Percentiles rank a stretch among this genome's conserved stretches.
These are phyloP conservation scores for Alternaria gaisen DNA, from an alignment of 2,329 filamentous ascomycete genomes.

Conservation along the genomic window DNA sequence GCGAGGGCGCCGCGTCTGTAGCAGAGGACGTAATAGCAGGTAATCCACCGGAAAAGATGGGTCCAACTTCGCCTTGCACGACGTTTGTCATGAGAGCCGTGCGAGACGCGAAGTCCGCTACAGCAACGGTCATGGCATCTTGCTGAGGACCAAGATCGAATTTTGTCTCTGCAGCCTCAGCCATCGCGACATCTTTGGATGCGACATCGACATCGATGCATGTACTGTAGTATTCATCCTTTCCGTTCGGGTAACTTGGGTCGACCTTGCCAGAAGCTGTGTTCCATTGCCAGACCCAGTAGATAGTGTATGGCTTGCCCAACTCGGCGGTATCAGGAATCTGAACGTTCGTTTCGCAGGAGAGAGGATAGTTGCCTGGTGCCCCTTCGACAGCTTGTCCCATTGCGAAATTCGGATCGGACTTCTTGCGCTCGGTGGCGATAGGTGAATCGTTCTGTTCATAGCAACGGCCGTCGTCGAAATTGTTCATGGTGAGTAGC, in stretches of 20 bases:
- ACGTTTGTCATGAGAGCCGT: slow-evolving; percentile 49
- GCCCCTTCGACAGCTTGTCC: slow-evolving; percentile 52
- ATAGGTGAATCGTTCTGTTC: slow-evolving; percentile 72
- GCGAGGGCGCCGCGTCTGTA: not conserved
- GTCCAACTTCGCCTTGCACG: slow-evolving; percentile 40
- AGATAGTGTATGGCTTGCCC: slow-evolving; percentile 77
- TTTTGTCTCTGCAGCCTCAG: slow-evolving; percentile 24
- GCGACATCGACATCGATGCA: slow-evolving; percentile 64
- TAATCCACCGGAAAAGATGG: slow-evolving; percentile 27
- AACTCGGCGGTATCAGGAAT: slow-evolving; percentile 72
- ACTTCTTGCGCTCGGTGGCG: slow-evolving; percentile 65
- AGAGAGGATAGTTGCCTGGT: slow-evolving; percentile 63
- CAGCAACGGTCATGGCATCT: slow-evolving; percentile 54
- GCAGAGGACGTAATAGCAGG: not conserved
- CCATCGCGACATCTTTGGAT: slow-evolving; percentile 40
- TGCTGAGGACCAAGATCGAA: slow-evolving; percentile 49
- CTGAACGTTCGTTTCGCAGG: slow-evolving; percentile 83
- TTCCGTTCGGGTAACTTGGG: slow-evolving; percentile 55
- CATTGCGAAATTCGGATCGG: slow-evolving; percentile 64
- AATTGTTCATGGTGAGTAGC: slow-evolving; percentile 80
- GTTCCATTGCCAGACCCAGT: slow-evolving; percentile 97
- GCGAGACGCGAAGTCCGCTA: slow-evolving; percentile 51
- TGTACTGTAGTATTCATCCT: slow-evolving; percentile 67
- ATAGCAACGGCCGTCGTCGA: slow-evolving; percentile 90
- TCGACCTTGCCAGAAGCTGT: slow-evolving; percentile 41